Evolutionary conservation across 1,284 basidiomycete species (phyloP), one percentile per base, ranked within the genome.

Genomic region (Cryptococcus jaspeensis): DNA sequence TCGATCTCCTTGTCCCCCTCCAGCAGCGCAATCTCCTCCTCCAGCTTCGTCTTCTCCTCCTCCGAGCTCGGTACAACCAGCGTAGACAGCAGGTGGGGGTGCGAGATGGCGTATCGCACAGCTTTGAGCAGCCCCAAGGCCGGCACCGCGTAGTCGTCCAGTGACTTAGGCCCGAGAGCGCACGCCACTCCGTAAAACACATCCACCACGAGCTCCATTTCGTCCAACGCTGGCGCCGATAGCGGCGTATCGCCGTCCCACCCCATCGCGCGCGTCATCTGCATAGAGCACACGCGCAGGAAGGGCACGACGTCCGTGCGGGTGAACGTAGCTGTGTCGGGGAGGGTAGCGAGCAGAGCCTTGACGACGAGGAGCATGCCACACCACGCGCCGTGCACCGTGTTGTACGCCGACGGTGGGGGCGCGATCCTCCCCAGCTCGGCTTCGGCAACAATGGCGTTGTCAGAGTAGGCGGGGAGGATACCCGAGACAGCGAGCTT

Each of bases 101-200:
- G 93, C 1, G 90, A 88, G 52, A 95, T 81, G 0, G 91, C 89
- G 66, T 93, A 92, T 70, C 92, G 92, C 55, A 95, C 76, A 59
- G 92, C 88, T 70, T 92, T 90, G 0, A 98, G 79, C n/a, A 94
- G 82, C 38, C 83, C 78, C 18, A 93, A 78, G 0, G 85, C 85
- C 55, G 84, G 84, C 2, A 80, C 79, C 2, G 84, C 83, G 71
- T 90, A 90, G 13, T 84, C 84, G 0, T 81, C 80, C 38, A 92
- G 79, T 18, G 57, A 44, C 80, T 80, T 39, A 76, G 78, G 47
- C 76, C 61, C 73, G 77, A 78, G 32, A 78, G 81, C 8, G 13
- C 82, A 77, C 49, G 82, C 16, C 45, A 91, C 81, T 2, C 87
- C 81, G 56, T 85, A 82, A 78, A 92, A 91, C 25, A 95, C 72